Evolutionary conservation across 495 filamentous ascomycete species (phyloP).

Genomic region (Tuber aestivum): DNA sequence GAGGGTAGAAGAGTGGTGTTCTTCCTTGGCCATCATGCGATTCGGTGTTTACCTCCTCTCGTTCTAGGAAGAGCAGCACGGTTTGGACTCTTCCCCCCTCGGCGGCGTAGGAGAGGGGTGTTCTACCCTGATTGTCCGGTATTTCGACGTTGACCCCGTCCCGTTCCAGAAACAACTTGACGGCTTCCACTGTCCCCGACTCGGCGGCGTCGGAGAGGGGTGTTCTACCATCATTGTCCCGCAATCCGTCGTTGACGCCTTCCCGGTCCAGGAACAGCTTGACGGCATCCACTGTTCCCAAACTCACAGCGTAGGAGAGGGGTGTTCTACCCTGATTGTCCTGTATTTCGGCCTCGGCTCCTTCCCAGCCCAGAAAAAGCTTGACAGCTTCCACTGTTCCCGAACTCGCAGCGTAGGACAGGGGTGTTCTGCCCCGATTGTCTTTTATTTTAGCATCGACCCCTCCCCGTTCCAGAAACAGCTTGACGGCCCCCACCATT

Average conservation of each 20-base stretch:
- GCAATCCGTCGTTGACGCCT: conserved; percentile 9
- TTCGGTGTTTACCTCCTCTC: no score
- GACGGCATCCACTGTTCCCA: conserved; percentile 13
- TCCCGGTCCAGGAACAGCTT: neutral
- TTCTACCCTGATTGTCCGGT: neutral
- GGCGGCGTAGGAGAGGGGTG: no score
- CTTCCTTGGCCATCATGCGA: no score
- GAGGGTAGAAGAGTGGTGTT: conserved; percentile 42
- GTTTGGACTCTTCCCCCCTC: no score
- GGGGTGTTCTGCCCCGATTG: no score
- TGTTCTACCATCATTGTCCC: conserved; percentile 36
- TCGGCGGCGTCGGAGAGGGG: conserved; percentile 41
- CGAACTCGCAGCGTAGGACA: conserved; percentile 40
- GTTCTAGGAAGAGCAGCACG: no score
- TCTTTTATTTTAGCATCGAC: no score
- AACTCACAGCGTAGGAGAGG: conserved; percentile 45
- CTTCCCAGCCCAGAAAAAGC: no score
- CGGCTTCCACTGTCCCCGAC: conserved; percentile 26
- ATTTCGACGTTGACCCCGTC: no score
- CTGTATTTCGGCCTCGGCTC: neutral
- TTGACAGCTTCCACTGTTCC: conserved; percentile 24
- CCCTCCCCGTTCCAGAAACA: no score
- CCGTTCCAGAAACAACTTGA: no score
- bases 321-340: conserved; percentile 38
- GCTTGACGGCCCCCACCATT: no score